Conservation (phyloP, 2,329 filamentous ascomycete genomes). For the Diplodia mutila region DNA sequence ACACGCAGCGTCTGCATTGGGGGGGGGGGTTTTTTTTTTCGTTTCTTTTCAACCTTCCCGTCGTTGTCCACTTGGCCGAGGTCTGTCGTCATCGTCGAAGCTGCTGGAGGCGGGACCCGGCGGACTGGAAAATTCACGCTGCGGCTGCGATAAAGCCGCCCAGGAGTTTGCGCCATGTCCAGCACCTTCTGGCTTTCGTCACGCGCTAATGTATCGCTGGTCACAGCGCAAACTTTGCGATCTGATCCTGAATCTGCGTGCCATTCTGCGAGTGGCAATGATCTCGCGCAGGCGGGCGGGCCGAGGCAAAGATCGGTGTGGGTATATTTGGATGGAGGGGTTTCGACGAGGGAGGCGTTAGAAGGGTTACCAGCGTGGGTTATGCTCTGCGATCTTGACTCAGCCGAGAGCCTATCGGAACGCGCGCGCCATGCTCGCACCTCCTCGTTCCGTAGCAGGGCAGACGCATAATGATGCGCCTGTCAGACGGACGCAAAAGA, state of each 20-base stretch:
- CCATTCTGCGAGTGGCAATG: slow-evolving; percentile 7
- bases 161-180: neutral
- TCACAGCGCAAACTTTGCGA: slow-evolving; percentile 3
- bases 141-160: neutral
- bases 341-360: neutral
- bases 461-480: no score
- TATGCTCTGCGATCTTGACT: neutral
- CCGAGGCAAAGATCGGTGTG: neutral
- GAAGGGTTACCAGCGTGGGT: neutral
- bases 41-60: neutral
- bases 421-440: neutral
- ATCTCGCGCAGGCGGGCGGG: neutral
- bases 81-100: no score
- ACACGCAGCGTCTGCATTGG: neutral
- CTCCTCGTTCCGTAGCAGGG: no score
- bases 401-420: neutral
- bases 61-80: no score
- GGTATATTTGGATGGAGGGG: neutral
- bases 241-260: slow-evolving; percentile 1
- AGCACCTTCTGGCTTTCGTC: slow-evolving; percentile 11
- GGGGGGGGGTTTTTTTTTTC: no score
- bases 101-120: neutral
- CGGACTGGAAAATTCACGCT: neutral
- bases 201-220: slow-evolving; percentile 11
- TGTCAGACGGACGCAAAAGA: neutral